These are phyloP conservation scores for Venturiaceae sp. DNA, from an alignment of 2,329 filamentous ascomycete genomes.

Conservation along the genomic window DNA sequence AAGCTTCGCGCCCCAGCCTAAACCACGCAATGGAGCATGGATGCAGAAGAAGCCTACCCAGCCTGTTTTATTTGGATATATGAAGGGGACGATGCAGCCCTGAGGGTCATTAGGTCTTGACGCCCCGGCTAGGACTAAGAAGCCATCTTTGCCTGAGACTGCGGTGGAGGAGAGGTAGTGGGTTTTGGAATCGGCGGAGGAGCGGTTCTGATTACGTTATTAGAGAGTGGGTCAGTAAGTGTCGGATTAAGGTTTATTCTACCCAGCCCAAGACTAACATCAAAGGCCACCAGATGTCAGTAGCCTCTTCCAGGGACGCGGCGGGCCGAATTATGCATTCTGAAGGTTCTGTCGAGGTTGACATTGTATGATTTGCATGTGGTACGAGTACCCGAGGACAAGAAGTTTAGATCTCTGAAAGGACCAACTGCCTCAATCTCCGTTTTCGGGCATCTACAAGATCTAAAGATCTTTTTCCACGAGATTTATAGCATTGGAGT, in stretches of 20 bases:
- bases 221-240: background rate
- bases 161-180: slow-evolving; percentile 17
- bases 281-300: slow-evolving; percentile 23
- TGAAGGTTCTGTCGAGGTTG: background rate
- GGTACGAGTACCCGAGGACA: background rate
- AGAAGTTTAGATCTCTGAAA: background rate
- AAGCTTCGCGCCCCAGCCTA: slow-evolving; percentile 21
- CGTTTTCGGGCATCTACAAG: background rate
- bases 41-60: slow-evolving; percentile 29
- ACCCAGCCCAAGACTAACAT: slow-evolving; percentile 26
- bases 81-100: slow-evolving; percentile 22
- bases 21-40: slow-evolving; percentile 18
- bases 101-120: slow-evolving; percentile 14
- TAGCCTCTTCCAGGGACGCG: slow-evolving; percentile 14
- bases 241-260: background rate
- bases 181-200: slow-evolving; percentile 19
- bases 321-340: slow-evolving; percentile 15
- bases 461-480: background rate
- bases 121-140: slow-evolving; percentile 21
- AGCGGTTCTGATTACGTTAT: slow-evolving; percentile 21
- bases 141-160: slow-evolving; percentile 15
- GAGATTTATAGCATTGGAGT: background rate
- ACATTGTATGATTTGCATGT: background rate
- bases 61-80: slow-evolving; percentile 25
- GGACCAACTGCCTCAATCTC: background rate